Evolutionary conservation across 78 protist species (phyloP).

Genomic region (Tieghemostelium lacteum): DNA sequence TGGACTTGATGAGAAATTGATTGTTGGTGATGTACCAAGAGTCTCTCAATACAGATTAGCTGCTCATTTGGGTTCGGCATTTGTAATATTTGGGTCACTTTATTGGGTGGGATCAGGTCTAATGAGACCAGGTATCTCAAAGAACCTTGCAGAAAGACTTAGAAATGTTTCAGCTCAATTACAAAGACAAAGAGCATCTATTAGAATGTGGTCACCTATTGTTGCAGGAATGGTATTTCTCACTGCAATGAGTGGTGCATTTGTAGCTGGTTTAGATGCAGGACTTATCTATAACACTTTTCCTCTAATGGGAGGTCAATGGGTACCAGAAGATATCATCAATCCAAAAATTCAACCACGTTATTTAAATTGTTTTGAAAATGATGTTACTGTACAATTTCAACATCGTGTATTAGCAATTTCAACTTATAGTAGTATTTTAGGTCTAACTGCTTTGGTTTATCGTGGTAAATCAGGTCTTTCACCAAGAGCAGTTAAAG

Average conservation of each 20-base stretch:
- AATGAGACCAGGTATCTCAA: constrained; percentile 30
- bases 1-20: constrained; percentile 87
- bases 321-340: constrained; percentile 79
- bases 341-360: constrained; percentile 69
- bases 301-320: constrained; percentile 92
- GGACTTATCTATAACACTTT: constrained; percentile 92
- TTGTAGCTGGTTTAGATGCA: constrained; percentile 97
- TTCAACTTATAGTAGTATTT: constrained; percentile 16
- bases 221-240: constrained; percentile 57
- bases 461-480: constrained; percentile 54
- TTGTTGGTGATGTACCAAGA: constrained; percentile 82
- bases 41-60: constrained; percentile 95
- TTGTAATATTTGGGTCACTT: constrained; percentile 80
- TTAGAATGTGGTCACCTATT: neutral
- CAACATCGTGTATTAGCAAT: constrained; percentile 86
- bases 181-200: neutral
- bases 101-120: constrained; percentile 61
- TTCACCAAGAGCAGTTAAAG: constrained; percentile 60
- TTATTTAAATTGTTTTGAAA: constrained; percentile 86
- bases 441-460: constrained; percentile 18
- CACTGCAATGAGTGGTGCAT: constrained; percentile 91
- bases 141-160: neutral
- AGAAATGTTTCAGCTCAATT: neutral
- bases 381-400: constrained; percentile 90
- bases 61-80: constrained; percentile 91